These are phyloP conservation scores for Tylopilus orsonianus DNA, from an alignment of 1,284 basidiomycete species.

Conservation along the genomic window DNA sequence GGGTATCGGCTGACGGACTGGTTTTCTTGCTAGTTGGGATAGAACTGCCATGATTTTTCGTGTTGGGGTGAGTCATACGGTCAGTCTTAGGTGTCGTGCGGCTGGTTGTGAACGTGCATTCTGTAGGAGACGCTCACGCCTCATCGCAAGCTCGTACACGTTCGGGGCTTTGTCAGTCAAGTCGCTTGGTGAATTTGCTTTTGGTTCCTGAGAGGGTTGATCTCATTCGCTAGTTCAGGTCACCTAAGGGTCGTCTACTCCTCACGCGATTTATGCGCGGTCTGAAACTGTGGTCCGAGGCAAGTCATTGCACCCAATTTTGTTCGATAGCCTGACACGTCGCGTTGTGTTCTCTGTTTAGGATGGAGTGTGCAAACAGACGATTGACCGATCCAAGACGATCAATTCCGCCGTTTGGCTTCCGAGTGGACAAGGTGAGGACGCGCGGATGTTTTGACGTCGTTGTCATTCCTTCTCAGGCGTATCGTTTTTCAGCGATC, in stretches of 20 bases:
- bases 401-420: conserved; percentile 74
- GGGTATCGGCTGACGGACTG: conserved; percentile 1
- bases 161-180: conserved; percentile 74
- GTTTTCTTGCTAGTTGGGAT: conserved; percentile 63
- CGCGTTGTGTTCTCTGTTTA: conserved; percentile 25
- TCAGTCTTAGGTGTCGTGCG: background rate
- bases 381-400: conserved; percentile 58
- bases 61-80: conserved; percentile 50
- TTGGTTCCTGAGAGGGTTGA: background rate
- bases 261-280: conserved; percentile 67
- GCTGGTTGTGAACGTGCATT: background rate
- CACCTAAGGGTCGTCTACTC: conserved; percentile 60
- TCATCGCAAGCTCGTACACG: conserved; percentile 69
- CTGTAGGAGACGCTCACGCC: conserved; percentile 52
- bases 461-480: conserved; percentile 33
- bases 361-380: conserved; percentile 72
- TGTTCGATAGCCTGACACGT: conserved; percentile 3
- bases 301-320: conserved; percentile 30
- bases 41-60: conserved; percentile 71
- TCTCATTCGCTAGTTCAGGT: conserved; percentile 38
- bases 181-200: conserved; percentile 60
- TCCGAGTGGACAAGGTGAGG: conserved; percentile 59
- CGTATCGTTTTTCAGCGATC: conserved; percentile 14
- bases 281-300: conserved; percentile 75
- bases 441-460: no score